Evolutionary conservation across 2,329 filamentous ascomycete genomes (phyloP).

Genomic region (Beauveria asiatica): DNA sequence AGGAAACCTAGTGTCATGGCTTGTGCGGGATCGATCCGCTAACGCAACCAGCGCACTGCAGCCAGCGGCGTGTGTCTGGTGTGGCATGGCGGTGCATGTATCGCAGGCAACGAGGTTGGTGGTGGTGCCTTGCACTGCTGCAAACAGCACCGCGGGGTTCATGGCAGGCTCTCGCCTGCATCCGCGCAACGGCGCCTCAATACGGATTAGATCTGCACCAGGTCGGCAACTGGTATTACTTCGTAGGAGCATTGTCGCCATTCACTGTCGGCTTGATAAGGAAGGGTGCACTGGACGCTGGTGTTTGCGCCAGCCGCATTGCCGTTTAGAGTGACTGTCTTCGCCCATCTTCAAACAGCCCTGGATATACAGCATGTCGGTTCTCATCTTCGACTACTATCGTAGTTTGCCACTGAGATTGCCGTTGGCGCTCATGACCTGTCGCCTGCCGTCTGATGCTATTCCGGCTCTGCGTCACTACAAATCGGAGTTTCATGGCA

Average conservation of each 20-base stretch:
- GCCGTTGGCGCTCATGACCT: no score
- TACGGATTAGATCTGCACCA: not conserved
- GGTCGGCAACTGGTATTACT: not conserved
- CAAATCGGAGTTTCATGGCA: not conserved
- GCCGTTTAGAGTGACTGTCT: no score
- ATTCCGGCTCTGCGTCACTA: not conserved
- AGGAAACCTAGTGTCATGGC: not conserved
- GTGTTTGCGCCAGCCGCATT: no score
- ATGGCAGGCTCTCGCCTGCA: not conserved
- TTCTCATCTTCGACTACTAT: no score
- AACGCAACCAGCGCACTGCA: slow-evolving; percentile 1
- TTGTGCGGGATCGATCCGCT: slow-evolving; percentile 6
- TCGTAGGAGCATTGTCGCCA: no score
- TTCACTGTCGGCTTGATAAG: no score
- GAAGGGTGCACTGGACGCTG: no score
- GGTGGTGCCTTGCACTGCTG: not conserved
- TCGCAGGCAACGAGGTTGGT: not conserved
- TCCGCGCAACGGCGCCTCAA: not conserved
- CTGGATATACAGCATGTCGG: no score
- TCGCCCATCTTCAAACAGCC: no score
- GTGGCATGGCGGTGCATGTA: not conserved
- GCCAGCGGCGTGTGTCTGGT: not conserved
- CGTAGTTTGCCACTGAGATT: no score
- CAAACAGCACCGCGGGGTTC: not conserved
- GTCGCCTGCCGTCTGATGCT: not conserved